These are phyloP conservation scores for Pythium volutum DNA, from an alignment of 352 stramenopile genomes.

Conservation along the genomic window DNA sequence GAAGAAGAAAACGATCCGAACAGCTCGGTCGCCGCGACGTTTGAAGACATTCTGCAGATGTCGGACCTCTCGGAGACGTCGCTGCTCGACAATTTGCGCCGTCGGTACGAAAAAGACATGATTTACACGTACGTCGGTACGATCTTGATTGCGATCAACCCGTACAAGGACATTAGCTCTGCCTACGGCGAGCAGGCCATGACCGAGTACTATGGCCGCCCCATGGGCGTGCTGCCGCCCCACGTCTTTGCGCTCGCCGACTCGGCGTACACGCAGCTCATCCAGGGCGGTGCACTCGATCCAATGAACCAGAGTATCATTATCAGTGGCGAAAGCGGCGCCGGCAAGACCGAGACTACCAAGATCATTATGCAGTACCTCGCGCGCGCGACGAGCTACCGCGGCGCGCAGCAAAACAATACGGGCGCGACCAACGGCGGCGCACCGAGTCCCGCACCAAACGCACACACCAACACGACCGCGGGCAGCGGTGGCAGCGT, in stretches of 20 bases:
- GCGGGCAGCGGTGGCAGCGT: slow-evolving; percentile 32
- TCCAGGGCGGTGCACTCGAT: slow-evolving; percentile 74
- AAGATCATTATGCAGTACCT: slow-evolving; percentile 93
- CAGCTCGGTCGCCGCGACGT: slow-evolving; percentile 38
- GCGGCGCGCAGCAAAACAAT: slow-evolving; percentile 51
- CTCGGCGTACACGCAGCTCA: slow-evolving; percentile 87
- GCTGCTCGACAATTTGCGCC: slow-evolving; percentile 85
- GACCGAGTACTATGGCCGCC: slow-evolving; percentile 87
- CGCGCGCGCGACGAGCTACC: slow-evolving; percentile 72
- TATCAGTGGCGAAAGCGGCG: slow-evolving; percentile 90
- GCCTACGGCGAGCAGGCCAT: slow-evolving; percentile 78
- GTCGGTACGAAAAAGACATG: slow-evolving; percentile 89
- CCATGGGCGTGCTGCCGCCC: slow-evolving; percentile 74
- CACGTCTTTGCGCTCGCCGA: slow-evolving; percentile 91
- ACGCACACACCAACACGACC: slow-evolving; percentile 26
- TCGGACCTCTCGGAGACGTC: slow-evolving; percentile 87
- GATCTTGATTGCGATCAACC: slow-evolving; percentile 92
- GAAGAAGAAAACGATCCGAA: slow-evolving; percentile 53
- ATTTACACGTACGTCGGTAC: slow-evolving; percentile 94
- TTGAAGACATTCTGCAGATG: slow-evolving; percentile 90
- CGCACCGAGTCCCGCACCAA: slow-evolving; percentile 43
- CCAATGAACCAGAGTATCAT: slow-evolving; percentile 91
- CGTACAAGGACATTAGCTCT: slow-evolving; percentile 78
- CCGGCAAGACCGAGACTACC: slow-evolving; percentile 90
- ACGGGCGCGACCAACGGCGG: slow-evolving; percentile 16